Evolutionary conservation across 2,329 filamentous ascomycete genomes (phyloP), one percentile per base, ranked within the genome.

Genomic region (Alternaria sp.): DNA sequence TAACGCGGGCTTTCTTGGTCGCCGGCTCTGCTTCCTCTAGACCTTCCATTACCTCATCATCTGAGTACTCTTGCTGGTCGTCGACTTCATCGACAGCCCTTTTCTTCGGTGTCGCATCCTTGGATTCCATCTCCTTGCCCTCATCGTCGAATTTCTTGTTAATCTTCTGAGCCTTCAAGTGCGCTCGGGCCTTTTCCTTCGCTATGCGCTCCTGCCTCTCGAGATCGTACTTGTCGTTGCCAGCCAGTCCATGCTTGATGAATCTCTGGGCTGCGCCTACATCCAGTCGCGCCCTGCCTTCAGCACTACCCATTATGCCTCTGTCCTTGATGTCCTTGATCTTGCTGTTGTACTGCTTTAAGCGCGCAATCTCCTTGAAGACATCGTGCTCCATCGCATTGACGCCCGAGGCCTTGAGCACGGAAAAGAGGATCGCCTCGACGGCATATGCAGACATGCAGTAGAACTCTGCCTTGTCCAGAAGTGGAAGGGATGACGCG

Each of bases 401-500:
- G 30, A 89, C 85, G 58, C 91, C 93, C 68, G 93, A 89, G 8
- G 97, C 85, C 63, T 89, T 89, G 22, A 99, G 83, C 63, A 91
- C 90, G 53, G 91, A 91, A 79, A 96, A 98, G 7, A 99, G 82
- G 9, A 97, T 82, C 0, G 94, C 96, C 74, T 98, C 94, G 64
- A 99, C 89, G 0, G 94, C 87, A 78, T 98, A 99, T 18, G 93
- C 91, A 52, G 90, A 85, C 20, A 96, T 84, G n/a, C 95, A 89
- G 75, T 96, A 93, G 61, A 97, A 88, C 81, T 98, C 97, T 7
- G 95, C 93, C 81, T 93, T 94, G 82, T 98, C 94, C 62, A 99
- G 85, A n/a, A 98, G 85, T 2, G 94, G 94, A 7, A 98, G 84
- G 75, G 93, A 93, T 56, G 88, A 89, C 5, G 92, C 88, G 57